phyloP scores from a whole-genome alignment of 495 filamentous ascomycete species.

The Neurospora tetrasperma region DNA sequence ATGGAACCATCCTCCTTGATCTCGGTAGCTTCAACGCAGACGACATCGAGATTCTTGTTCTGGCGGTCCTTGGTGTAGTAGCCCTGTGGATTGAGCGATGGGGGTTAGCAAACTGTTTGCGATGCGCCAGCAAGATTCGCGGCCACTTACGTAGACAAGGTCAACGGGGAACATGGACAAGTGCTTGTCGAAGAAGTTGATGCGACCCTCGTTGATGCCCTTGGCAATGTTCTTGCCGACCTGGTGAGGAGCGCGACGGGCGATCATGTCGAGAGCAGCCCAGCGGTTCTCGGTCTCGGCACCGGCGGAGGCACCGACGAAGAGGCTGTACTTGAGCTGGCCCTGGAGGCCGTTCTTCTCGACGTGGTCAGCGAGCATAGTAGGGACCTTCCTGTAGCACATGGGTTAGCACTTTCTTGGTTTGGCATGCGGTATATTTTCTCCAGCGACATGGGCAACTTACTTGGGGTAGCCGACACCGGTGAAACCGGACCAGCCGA shows the following conservation, averaged over 20 bases:
- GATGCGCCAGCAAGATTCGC: background rate
- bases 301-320: constrained; percentile 81
- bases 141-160: constrained; percentile 49
- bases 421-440: background rate
- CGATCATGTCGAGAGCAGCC: constrained; percentile 81
- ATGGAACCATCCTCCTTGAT: constrained; percentile 92
- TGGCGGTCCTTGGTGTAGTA: constrained; percentile 73
- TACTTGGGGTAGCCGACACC: constrained; percentile 87
- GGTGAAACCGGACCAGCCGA: constrained; percentile 88
- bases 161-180: constrained; percentile 88
- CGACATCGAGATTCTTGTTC: constrained; percentile 62
- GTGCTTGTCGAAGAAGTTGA: constrained; percentile 92
- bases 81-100: constrained; percentile 25
- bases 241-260: constrained; percentile 75
- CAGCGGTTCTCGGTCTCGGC: constrained; percentile 89
- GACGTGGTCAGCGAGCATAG: constrained; percentile 77
- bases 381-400: constrained; percentile 61
- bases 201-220: constrained; percentile 81
- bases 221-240: constrained; percentile 87
- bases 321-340: constrained; percentile 72
- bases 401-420: constrained; percentile 12
- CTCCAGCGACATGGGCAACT: constrained; percentile 16
- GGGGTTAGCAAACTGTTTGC: background rate
- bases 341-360: constrained; percentile 82
- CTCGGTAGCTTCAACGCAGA: constrained; percentile 76